Conservation (phyloP, 768 basidiomycete species). For the Pleurotus tuoliensis region DNA sequence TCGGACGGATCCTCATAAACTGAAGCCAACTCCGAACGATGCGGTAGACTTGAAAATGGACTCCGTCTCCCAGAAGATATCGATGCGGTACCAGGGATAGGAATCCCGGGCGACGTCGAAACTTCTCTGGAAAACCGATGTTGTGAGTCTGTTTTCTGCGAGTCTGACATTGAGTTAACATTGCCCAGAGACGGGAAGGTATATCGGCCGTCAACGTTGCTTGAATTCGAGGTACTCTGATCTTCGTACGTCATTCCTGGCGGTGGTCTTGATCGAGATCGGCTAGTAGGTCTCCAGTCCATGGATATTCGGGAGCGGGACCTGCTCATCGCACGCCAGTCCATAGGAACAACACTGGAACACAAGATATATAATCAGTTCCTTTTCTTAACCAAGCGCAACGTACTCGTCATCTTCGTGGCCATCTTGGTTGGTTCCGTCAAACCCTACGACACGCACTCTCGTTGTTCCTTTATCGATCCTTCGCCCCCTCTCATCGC, state of each 20-base stretch:
- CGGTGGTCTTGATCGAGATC: conserved; percentile 75
- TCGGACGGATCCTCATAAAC: conserved; percentile 42
- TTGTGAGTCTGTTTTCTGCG: neutral
- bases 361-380: conserved; percentile 16
- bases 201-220: conserved; percentile 38
- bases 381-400: conserved; percentile 11
- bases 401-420: conserved; percentile 75
- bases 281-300: conserved; percentile 84
- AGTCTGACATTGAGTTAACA: conserved; percentile 5
- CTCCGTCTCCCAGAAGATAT: conserved; percentile 44
- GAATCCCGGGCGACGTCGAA: conserved; percentile 28
- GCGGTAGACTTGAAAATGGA: conserved; percentile 32
- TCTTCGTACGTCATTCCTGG: conserved; percentile 46
- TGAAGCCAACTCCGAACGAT: conserved; percentile 40
- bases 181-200: conserved; percentile 35
- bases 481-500: conserved; percentile 63
- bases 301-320: conserved; percentile 88
- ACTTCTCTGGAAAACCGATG: conserved; percentile 8
- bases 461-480: conserved; percentile 78
- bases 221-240: conserved; percentile 24
- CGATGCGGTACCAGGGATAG: conserved; percentile 40
- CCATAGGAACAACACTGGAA: conserved; percentile 68
- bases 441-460: conserved; percentile 79
- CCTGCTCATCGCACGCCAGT: conserved; percentile 89
- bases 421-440: conserved; percentile 68